Evolutionary conservation across 2,329 filamentous ascomycete species (phyloP).

Genomic region (Truncatella angustata): DNA sequence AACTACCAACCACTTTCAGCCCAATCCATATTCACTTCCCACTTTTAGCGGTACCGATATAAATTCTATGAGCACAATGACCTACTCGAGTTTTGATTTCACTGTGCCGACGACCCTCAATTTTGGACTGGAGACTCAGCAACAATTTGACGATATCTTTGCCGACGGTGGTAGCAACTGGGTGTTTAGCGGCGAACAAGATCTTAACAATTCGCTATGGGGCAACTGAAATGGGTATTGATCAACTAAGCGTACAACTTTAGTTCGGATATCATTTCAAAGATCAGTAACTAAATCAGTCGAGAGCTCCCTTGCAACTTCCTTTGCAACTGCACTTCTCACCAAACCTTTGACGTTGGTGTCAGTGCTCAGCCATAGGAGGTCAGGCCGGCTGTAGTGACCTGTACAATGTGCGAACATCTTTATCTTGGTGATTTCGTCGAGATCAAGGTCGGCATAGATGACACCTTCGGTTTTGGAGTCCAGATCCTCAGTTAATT

Average conservation of each 20-base stretch:
- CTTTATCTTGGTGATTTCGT: constrained; percentile 36
- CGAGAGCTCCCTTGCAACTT: neutral
- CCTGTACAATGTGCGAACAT: constrained; percentile 44
- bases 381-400: constrained; percentile 49
- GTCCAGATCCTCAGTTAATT: constrained; percentile 35
- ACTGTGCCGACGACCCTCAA: neutral
- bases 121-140: neutral
- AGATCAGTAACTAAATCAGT: neutral
- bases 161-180: neutral
- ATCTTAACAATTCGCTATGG: neutral
- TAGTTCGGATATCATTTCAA: neutral
- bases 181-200: neutral
- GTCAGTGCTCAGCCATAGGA: constrained; percentile 45
- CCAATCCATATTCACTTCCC: neutral
- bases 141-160: neutral
- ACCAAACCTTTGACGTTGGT: constrained; percentile 18
- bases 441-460: constrained; percentile 46
- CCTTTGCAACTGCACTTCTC: neutral
- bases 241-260: neutral
- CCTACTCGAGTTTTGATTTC: neutral
- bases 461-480: constrained; percentile 38
- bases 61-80: neutral
- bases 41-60: neutral
- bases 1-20: neutral
- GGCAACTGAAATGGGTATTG: neutral